These are phyloP conservation scores for Diaporthe aspalathi DNA, from an alignment of 2,329 filamentous ascomycete species.

Conservation along the genomic window DNA sequence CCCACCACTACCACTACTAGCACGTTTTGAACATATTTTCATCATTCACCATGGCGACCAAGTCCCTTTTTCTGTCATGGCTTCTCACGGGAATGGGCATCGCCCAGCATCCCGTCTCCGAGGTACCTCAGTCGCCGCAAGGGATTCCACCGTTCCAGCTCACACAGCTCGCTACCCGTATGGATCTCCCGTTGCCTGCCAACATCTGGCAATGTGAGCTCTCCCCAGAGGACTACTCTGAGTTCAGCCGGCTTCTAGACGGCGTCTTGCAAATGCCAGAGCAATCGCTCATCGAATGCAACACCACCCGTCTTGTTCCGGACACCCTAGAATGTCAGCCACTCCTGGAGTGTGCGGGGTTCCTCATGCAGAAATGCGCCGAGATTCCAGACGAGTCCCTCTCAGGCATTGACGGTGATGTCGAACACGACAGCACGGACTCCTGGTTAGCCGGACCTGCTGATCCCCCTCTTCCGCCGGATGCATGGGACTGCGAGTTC, in stretches of 20 bases:
- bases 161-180: background rate
- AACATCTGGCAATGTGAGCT: background rate
- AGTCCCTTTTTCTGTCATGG: slow-evolving; percentile 5
- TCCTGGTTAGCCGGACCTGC: too few species aligned
- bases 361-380: too few species aligned
- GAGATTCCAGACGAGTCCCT: too few species aligned
- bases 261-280: background rate
- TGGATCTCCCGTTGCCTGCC: background rate
- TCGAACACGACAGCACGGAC: too few species aligned
- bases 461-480: background rate
- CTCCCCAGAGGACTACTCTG: too few species aligned
- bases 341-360: too few species aligned
- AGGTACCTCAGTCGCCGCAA: background rate
- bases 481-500: background rate
- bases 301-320: too few species aligned
- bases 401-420: too few species aligned
- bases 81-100: background rate
- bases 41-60: slow-evolving; percentile 20
- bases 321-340: too few species aligned
- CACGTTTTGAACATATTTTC: background rate
- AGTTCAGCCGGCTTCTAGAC: background rate
- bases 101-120: background rate
- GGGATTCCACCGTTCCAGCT: background rate
- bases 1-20: background rate
- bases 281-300: too few species aligned